phyloP scores from a whole-genome alignment of 2,329 filamentous ascomycete genomes.

The Hypoxylon sp. region DNA sequence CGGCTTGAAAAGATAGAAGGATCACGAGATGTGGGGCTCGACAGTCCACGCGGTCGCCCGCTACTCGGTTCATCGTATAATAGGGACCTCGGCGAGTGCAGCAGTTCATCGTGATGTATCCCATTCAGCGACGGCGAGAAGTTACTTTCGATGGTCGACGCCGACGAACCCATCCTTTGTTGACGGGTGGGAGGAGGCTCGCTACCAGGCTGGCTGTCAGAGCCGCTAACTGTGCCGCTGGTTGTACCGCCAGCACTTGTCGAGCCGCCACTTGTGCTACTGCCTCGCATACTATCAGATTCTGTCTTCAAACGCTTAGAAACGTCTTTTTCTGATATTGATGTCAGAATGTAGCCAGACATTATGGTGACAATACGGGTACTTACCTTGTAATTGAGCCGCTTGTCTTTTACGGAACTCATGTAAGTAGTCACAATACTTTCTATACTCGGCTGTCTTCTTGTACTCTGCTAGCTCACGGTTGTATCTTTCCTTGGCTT shows the following conservation, averaged over 20 bases:
- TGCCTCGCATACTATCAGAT: constrained; percentile 55
- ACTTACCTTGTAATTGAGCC: constrained; percentile 67
- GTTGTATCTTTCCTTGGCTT: constrained; percentile 83
- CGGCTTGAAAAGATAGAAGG: constrained; percentile 41
- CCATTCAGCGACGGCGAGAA: constrained; percentile 58
- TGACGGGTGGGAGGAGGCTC: constrained; percentile 64
- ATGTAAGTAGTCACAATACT: constrained; percentile 79
- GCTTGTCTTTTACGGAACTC: constrained; percentile 84
- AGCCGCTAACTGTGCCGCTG: constrained; percentile 62
- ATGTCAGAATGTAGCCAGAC: constrained; percentile 36
- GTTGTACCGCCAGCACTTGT: constrained; percentile 58
- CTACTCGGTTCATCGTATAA: constrained; percentile 55
- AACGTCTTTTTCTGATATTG: constrained; percentile 61
- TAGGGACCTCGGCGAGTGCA: constrained; percentile 60
- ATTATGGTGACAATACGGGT: constrained; percentile 20
- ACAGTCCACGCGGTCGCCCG: constrained; percentile 48
- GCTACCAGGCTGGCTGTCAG: constrained; percentile 64
- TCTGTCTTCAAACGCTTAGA: constrained; percentile 67
- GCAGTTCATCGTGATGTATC: constrained; percentile 58
- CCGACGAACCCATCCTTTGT: constrained; percentile 64
- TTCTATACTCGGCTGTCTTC: constrained; percentile 77
- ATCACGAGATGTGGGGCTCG: constrained; percentile 52
- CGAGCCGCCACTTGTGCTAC: constrained; percentile 60
- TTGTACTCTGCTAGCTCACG: constrained; percentile 82
- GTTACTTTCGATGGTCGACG: constrained; percentile 63